These are phyloP conservation scores for Linnemannia exigua DNA, from an alignment of 192 early-diverging fungal species.

Conservation along the genomic window DNA sequence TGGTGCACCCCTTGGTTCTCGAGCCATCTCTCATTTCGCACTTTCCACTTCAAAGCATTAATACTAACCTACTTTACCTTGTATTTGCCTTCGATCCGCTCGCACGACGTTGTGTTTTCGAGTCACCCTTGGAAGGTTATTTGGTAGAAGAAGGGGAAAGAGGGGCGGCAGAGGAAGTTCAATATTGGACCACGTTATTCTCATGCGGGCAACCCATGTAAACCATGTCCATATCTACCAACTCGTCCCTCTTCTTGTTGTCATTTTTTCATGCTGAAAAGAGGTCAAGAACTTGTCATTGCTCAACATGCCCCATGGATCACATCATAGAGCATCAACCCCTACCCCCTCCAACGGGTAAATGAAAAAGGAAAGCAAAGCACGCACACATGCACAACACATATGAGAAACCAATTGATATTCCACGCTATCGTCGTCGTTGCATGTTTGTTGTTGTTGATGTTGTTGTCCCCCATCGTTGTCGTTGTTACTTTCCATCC, in stretches of 20 bases:
- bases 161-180: too few relatives aligned
- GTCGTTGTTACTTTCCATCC: background rate
- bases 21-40: too few relatives aligned
- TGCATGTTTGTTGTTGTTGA: too few relatives aligned
- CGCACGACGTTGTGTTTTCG: background rate
- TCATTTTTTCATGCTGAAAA: background rate
- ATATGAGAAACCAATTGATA: background rate
- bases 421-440: background rate
- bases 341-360: background rate
- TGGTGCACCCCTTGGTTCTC: too few relatives aligned
- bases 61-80: too few relatives aligned
- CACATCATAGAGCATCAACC: background rate
- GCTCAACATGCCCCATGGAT: background rate
- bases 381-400: background rate
- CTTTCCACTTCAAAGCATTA: too few relatives aligned
- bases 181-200: background rate
- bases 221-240: background rate
- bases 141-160: background rate
- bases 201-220: background rate
- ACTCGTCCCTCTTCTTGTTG: background rate
- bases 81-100: background rate
- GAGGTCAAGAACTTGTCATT: background rate
- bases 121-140: background rate
- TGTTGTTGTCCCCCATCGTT: too few relatives aligned
- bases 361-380: background rate